Evolutionary conservation across 805 yeast genomes (phyloP), one percentile per base, ranked within the genome.

Genomic region (Ogataea angusta): DNA sequence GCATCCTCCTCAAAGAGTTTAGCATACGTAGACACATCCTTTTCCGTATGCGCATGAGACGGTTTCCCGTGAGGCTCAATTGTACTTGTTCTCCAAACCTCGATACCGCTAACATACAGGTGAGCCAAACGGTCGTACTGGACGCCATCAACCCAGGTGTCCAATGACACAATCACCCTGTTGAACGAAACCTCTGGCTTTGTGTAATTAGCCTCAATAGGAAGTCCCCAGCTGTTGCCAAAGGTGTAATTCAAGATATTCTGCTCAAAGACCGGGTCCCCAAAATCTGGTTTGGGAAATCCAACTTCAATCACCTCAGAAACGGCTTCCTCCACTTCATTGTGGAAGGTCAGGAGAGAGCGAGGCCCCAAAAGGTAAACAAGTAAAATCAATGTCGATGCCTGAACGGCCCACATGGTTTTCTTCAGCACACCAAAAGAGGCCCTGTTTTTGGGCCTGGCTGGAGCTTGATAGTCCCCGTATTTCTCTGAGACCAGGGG

Each of bases 31-130:
- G 89, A 70, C 1, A 85, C 72, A 56, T 88, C 95, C 56, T 84
- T 86, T 22, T 72, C 65, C 40, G 72, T 63, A 4, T 60, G 53
- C 18, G 84, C 75, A 48, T 68, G 74, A 8, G 74, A 72, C 2
- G 63, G 50, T 10, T 54, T 56, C 52, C 81, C 62, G 42, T 74
- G 73, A 1, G 95, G 95, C 61, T 87, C 95, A 12, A 85, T 79
- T 2, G 95, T 88, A 2, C 91, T 82, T 1, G 87, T 80, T 61
- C 95, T 75, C 95, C 95, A 87, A 28, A 87, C 65, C 47, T 85
- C 85, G 12, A 72, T 67, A 23, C 80, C 85, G 42, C 71, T 70
- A 23, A 84, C 60, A 51, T 73, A 81, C 33, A 85, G 66, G 57
- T 82, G 82, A 13, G 80, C 80, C 48, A 82, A 62, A 44, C 88